Percentiles rank a stretch among this genome's conserved stretches.
Evolutionary conservation across 2,329 filamentous ascomycete species (phyloP).

Genomic region (Hypoxylon sp.): DNA sequence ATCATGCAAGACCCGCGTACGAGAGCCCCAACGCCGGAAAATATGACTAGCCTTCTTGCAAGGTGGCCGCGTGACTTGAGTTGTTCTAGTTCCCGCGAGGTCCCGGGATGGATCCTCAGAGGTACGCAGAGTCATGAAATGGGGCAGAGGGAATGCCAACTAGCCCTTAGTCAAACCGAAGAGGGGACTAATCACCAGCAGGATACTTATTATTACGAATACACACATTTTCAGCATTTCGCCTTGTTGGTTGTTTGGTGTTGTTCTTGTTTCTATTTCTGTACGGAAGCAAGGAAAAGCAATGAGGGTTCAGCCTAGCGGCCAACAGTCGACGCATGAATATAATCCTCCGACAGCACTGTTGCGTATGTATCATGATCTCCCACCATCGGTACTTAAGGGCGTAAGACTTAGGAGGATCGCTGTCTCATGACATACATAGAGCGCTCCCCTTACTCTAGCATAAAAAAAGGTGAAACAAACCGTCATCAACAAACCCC

Average conservation of each 20-base stretch:
- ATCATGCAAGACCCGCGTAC: neutral
- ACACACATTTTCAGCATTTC: neutral
- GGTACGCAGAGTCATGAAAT: conserved; percentile 28
- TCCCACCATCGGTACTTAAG: neutral
- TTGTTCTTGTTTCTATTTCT: neutral
- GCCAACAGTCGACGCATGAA: conserved; percentile 12
- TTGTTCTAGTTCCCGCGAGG: conserved; percentile 28
- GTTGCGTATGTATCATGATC: conserved; percentile 19
- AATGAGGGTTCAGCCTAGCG: conserved; percentile 12
- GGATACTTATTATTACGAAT: conserved; percentile 23
- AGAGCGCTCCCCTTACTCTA: conserved; percentile 8
- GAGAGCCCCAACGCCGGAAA: conserved; percentile 3
- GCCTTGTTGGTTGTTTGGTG: conserved; percentile 9
- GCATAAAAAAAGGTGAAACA: conserved; percentile 23
- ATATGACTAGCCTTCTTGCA: conserved; percentile 13
- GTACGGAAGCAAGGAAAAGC: conserved; percentile 22
- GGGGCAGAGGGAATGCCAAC: conserved; percentile 18
- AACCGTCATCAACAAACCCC: conserved; percentile 3
- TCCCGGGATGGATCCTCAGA: conserved; percentile 17
- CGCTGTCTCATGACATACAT: conserved; percentile 15
- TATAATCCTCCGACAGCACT: conserved; percentile 10
- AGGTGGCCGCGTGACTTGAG: conserved; percentile 23
- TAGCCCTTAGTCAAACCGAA: conserved; percentile 31
- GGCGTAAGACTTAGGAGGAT: conserved; percentile 5
- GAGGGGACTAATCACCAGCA: conserved; percentile 24